Evolutionary conservation across 768 basidiomycete genomes (phyloP), one percentile per base, ranked within the genome.

Genomic region (Boletus rubescentipes): DNA sequence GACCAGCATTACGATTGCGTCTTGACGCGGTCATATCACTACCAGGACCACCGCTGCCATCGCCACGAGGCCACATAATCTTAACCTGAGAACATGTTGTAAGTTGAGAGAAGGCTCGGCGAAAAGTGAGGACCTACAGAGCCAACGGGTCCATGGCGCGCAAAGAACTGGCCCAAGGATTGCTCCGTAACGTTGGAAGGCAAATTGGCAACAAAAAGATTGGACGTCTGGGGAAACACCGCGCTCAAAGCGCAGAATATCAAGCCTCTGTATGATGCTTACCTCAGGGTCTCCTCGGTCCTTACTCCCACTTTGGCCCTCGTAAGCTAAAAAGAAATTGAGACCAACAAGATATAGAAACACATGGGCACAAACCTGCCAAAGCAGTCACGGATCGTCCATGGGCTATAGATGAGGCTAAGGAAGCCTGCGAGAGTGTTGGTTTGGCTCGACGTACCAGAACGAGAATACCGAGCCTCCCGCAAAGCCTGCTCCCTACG

Each of bases 41-140:
- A 2, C 87, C 91, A 44, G 87, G 85, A 30, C 87, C 86, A 7
- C 72, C 58, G 2, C 80, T 77, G 16, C 73, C 79, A 65, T 95
- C 93, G 11, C 85, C 82, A 37, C 96, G 85, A n/a, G 95, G 96
- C 94, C 94, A 98, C 95, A 98, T 98, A 60, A 98, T 86, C 77
- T 96, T 93, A 40, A 94, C 91, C 91, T 93, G n/a, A 51, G 54
- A 23, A 15, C 53, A 18, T 18, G 8, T 32, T 30, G 18, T 53
- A 23, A 51, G 44, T 32, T 20, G 16, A 38, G 12, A 34, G 10
- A 51, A 15, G 20, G 37, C 18, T n/a, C 21, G 11, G 39, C 26
- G n/a, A 55, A 29, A 51, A 41, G 10, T 4, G 26, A 53, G 30
- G 7, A 75, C 82, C 45, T 65, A 92, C 92, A 20, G 92, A 94